These are phyloP conservation scores for Dothistroma septosporum DNA, from an alignment of 2,329 filamentous ascomycete species.

Conservation along the genomic window DNA sequence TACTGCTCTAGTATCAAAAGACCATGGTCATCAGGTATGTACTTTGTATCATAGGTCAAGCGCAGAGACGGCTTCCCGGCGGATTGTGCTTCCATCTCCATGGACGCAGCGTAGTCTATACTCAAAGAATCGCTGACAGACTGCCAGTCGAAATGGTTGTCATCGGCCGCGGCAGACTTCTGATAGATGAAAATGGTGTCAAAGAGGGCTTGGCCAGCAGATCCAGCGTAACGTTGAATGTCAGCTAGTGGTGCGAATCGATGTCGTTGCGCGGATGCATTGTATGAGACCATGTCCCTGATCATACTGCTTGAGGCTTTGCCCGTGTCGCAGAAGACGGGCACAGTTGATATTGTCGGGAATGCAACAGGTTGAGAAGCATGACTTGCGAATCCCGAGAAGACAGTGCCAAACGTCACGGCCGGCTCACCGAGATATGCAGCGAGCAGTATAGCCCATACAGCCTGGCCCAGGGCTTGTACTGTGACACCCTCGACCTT, in stretches of 20 bases:
- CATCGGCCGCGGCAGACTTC: constrained; percentile 40
- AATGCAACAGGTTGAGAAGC: constrained; percentile 60
- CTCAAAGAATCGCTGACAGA: constrained; percentile 62
- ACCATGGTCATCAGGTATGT: constrained; percentile 67
- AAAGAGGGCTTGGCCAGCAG: constrained; percentile 64
- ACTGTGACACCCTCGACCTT: constrained; percentile 61
- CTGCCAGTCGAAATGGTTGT: constrained; percentile 50
- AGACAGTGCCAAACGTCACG: constrained; percentile 73
- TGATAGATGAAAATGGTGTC: constrained; percentile 86
- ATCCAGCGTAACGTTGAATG: constrained; percentile 68
- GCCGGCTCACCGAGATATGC: constrained; percentile 70
- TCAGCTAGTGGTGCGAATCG: constrained; percentile 67
- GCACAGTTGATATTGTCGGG: constrained; percentile 78
- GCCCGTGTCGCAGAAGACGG: constrained; percentile 58
- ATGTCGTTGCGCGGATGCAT: constrained; percentile 60
- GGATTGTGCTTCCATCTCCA: constrained; percentile 65
- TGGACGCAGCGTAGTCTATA: constrained; percentile 73
- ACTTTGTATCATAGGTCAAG: constrained; percentile 60
- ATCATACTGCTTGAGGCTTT: constrained; percentile 57
- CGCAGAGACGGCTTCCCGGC: constrained; percentile 55
- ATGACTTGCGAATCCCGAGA: constrained; percentile 67
- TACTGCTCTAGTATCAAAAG: constrained; percentile 65
- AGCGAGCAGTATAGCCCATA: constrained; percentile 72
- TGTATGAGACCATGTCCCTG: constrained; percentile 60
- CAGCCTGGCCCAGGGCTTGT: constrained; percentile 69